phyloP scores from a whole-genome alignment of 306 rosid genomes.

The Citrullus amarus region DNA sequence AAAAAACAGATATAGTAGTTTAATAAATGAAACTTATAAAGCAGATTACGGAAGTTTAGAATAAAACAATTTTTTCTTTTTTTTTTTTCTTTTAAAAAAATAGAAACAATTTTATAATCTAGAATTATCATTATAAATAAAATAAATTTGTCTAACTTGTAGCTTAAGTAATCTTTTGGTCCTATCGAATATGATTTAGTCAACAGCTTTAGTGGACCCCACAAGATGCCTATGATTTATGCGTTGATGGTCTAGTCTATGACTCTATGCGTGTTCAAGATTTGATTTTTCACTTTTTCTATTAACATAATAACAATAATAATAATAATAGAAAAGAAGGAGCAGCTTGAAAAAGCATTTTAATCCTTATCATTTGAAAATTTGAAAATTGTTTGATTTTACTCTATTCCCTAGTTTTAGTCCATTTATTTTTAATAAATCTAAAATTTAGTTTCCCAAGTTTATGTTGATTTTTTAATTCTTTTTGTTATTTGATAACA shows the following conservation, averaged over 20 bases:
- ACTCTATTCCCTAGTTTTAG: too few species aligned
- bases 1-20: too few species aligned
- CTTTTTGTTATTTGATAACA: too few species aligned
- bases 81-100: background rate
- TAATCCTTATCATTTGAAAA: too few species aligned
- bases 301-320: too few species aligned
- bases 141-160: background rate
- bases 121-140: background rate
- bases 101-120: background rate
- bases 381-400: too few species aligned
- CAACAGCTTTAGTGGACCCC: background rate
- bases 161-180: background rate
- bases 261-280: background rate
- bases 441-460: too few species aligned
- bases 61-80: background rate
- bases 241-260: background rate
- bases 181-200: background rate
- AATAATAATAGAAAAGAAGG: too few species aligned
- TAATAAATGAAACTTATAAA: background rate
- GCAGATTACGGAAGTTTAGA: background rate
- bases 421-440: too few species aligned
- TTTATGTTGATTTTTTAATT: too few species aligned
- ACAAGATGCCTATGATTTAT: background rate
- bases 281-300: background rate
- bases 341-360: too few species aligned